Evolutionary conservation across 768 basidiomycete genomes (phyloP).

Genomic region (Rhodotorula diobovata): DNA sequence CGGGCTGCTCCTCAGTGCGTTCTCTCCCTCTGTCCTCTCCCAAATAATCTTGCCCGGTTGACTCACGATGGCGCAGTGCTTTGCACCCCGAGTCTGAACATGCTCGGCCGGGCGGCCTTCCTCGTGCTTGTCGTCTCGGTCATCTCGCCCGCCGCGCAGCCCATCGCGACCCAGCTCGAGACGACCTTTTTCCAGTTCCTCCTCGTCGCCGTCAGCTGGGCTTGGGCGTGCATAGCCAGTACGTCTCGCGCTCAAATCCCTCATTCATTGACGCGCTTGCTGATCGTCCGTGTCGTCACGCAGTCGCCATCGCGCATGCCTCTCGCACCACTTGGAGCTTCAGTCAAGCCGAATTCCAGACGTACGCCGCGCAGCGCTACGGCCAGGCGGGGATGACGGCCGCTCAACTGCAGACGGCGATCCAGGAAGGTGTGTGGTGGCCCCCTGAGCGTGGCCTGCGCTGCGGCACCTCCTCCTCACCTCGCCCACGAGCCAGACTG

Average conservation of each 20-base stretch:
- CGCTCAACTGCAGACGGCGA: neutral
- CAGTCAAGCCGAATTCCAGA: conserved; percentile 10
- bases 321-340: conserved; percentile 3
- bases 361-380: conserved; percentile 2
- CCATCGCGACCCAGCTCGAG: conserved; percentile 30
- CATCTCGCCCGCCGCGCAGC: conserved; percentile 18
- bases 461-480: too few species aligned
- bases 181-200: conserved; percentile 31
- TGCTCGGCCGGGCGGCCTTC: conserved; percentile 33
- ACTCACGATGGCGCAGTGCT: conserved; percentile 4
- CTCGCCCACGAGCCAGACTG: neutral
- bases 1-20: conserved; percentile 26
- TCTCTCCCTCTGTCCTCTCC: too few species aligned
- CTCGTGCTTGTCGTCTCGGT: conserved; percentile 31
- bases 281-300: neutral
- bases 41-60: too few species aligned
- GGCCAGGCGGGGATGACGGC: conserved; percentile 8
- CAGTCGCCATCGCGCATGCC: conserved; percentile 33
- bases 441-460: too few species aligned
- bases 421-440: neutral
- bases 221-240: conserved; percentile 18
- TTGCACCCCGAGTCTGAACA: neutral
- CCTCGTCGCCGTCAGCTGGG: conserved; percentile 21
- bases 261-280: neutral
- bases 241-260: too few species aligned